Percentiles rank a stretch among this genome's conserved stretches.
Conservation (phyloP, 106 monocot genomes). For the Chionographis japonica region DNA sequence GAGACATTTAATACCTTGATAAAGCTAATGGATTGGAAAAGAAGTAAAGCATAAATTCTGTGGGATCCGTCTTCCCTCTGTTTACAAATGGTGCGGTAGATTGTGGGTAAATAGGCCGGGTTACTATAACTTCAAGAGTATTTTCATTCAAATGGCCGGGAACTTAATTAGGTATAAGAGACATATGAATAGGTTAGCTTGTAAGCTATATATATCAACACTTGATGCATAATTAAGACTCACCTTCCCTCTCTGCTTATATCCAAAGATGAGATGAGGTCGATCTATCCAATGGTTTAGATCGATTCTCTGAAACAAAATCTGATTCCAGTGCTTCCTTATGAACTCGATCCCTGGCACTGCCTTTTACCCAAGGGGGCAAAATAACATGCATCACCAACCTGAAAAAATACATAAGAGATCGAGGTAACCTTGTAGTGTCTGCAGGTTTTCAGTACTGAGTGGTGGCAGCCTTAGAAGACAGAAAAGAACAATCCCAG, state of each 20-base stretch:
- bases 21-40: too few species aligned
- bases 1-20: too few species aligned
- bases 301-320: constrained; percentile 96
- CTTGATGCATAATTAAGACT: background rate
- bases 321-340: constrained; percentile 93
- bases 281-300: constrained; percentile 99
- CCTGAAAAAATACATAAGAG: constrained; percentile 30
- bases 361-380: constrained; percentile 93
- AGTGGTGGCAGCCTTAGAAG: constrained; percentile 88
- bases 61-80: constrained; percentile 50
- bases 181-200: too few species aligned
- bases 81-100: too few species aligned
- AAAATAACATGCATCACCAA: constrained; percentile 85
- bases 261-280: constrained; percentile 96
- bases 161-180: too few species aligned
- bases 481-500: constrained; percentile 97
- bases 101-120: too few species aligned
- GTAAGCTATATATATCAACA: too few species aligned
- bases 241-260: constrained; percentile 97
- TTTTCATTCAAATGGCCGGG: too few species aligned
- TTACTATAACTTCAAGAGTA: too few species aligned
- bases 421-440: constrained; percentile 53
- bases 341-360: constrained; percentile 94
- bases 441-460: constrained; percentile 89
- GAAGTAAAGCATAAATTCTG: too few species aligned